Conservation (phyloP, 768 basidiomycete genomes). For the Collybiopsis luxurians region DNA sequence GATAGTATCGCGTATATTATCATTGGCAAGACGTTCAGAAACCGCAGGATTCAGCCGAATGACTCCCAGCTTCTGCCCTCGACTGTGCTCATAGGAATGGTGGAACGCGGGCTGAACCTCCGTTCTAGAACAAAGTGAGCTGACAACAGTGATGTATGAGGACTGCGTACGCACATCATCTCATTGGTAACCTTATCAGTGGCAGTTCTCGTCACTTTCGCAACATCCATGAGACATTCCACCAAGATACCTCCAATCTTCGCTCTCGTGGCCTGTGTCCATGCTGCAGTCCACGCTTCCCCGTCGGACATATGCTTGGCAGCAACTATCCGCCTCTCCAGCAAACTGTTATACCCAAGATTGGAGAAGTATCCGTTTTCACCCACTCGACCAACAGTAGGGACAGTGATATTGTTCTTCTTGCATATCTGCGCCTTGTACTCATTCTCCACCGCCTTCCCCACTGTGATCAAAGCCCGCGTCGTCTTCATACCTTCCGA, state of each 20-base stretch:
- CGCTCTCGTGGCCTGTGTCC: constrained; percentile 77
- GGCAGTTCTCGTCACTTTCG: constrained; percentile 65
- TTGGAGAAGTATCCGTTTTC: constrained; percentile 50
- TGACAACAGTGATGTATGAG: background rate
- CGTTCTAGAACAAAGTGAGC: constrained; percentile 34
- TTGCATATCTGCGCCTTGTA: constrained; percentile 83
- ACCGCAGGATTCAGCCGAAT: constrained; percentile 85
- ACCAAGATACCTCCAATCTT: constrained; percentile 82
- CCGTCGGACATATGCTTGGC: constrained; percentile 62
- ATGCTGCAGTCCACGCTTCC: constrained; percentile 75
- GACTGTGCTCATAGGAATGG: constrained; percentile 89
- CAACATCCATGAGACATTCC: constrained; percentile 80
- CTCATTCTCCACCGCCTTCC: constrained; percentile 85
- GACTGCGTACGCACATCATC: constrained; percentile 45
- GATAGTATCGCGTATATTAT: constrained; percentile 64
- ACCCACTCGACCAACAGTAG: constrained; percentile 24
- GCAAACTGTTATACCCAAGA: constrained; percentile 58
- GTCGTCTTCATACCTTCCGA: constrained; percentile 87
- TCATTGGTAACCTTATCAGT: constrained; percentile 58
- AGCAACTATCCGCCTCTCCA: constrained; percentile 63
- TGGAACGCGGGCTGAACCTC: constrained; percentile 90
- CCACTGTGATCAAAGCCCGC: constrained; percentile 74
- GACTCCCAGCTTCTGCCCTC: constrained; percentile 92
- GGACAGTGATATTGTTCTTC: constrained; percentile 54
- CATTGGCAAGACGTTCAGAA: constrained; percentile 71